Evolutionary conservation across 805 yeast species (phyloP).

Genomic region (Cyberlindnera mississippiensis): DNA sequence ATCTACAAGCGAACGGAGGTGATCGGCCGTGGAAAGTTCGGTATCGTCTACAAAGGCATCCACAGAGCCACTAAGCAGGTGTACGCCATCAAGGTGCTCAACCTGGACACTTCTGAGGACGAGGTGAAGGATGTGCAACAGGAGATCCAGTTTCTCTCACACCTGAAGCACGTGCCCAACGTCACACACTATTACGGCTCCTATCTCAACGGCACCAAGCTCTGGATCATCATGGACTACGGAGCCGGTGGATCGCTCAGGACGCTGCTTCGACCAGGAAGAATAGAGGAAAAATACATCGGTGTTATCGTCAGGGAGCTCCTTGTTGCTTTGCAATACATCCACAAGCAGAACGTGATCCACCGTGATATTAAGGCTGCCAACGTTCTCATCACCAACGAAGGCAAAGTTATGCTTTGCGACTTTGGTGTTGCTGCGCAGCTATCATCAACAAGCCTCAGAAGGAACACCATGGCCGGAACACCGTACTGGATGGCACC

Average conservation of each 20-base stretch:
- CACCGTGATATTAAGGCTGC: slow-evolving; percentile 98
- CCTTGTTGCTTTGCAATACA: slow-evolving; percentile 68
- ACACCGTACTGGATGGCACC: slow-evolving; percentile 99
- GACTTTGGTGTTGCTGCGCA: slow-evolving; percentile 99
- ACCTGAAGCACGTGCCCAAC: slow-evolving; percentile 81
- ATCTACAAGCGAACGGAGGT: slow-evolving; percentile 79
- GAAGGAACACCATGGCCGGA: slow-evolving; percentile 93
- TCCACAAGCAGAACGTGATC: slow-evolving; percentile 86
- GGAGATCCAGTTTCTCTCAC: slow-evolving; percentile 83
- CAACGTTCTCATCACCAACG: slow-evolving; percentile 81
- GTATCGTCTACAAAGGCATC: slow-evolving; percentile 89
- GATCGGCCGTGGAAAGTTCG: slow-evolving; percentile 95
- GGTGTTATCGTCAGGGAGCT: slow-evolving; percentile 85
- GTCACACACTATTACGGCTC: slow-evolving; percentile 92
- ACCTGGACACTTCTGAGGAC: slow-evolving; percentile 88
- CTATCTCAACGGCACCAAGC: slow-evolving; percentile 77
- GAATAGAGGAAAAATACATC: slow-evolving; percentile 77
- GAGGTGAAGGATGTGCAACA: slow-evolving; percentile 93
- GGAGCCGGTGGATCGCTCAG: slow-evolving; percentile 89
- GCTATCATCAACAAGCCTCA: slow-evolving; percentile 64
- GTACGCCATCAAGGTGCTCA: slow-evolving; percentile 90
- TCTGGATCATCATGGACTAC: slow-evolving; percentile 97
- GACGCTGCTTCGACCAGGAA: slow-evolving; percentile 81
- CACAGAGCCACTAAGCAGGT: slow-evolving; percentile 66
- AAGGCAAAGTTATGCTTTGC: slow-evolving; percentile 87